Evolutionary conservation across 176 grass and related monocot genomes (phyloP), one percentile per base, ranked within the genome.

Genomic region (Sorghum bicolor): DNA sequence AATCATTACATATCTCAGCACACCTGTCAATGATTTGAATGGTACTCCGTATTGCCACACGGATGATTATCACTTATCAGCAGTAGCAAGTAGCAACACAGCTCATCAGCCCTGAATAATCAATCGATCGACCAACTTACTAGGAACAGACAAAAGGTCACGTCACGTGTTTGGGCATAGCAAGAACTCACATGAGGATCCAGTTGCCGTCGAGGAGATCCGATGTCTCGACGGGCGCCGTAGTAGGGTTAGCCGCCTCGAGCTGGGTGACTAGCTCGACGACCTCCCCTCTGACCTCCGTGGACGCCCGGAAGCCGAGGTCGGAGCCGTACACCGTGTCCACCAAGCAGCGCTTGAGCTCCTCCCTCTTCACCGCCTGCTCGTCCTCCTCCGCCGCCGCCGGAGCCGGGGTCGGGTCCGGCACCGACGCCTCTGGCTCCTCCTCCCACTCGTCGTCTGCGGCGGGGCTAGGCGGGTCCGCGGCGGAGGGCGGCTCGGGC

Each of bases 191-290:
- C 96, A 98, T 10, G 38, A 98, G 87, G 74, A 96, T 94, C 96
- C 96, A 95, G 44, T 98, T 98, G 55, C 96, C 93, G 13, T 92
- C 91, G 71, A 98, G 90, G 70, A 97, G 91, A 32, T 94, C 83
- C 1, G 93, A 80, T 28, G 83, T 71, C 80, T 95, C 82, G 8
- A 89, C 80, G 4, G 96, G 91, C 0, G 89, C 88, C 8, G 78
- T 61, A 44, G 89, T 94, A 5, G 93, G 96, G 72, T 98, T 98
- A 11, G 32, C 16, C 3, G 87, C 85, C 89, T 98, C 96, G 69
- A 96, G 88, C 76, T 98, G 93, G 87, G 80, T 93, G 34, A 98
- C 85, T 58, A 98, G 87, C 89, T 98, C 96, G 76, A 90, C 72
- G 50, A 94, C 83, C 91, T 96, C 96, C n/a, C 87, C 96, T 66